Evolutionary conservation across 163 green algal species (phyloP).

Genomic region (Chlorella variabilis): DNA sequence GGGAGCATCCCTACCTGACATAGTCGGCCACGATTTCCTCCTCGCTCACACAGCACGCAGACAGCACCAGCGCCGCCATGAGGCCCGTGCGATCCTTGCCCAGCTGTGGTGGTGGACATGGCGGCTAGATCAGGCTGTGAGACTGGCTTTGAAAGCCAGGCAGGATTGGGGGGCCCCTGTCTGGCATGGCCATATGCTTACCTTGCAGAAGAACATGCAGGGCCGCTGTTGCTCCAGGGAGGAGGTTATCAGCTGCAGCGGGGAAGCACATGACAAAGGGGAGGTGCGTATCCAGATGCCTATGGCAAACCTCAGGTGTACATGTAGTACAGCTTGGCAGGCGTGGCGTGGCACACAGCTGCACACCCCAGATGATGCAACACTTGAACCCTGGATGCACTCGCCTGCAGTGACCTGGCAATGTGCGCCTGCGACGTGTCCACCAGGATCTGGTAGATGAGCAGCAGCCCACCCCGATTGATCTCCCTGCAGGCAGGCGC

Average conservation of each 20-base stretch:
- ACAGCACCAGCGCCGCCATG: conserved; percentile 66
- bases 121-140: neutral
- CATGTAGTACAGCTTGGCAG: no score
- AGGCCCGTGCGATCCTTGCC: conserved; percentile 78
- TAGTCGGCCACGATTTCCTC: conserved; percentile 78
- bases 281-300: no score
- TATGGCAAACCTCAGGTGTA: no score
- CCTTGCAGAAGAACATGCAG: conserved; percentile 79
- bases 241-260: conserved; percentile 45
- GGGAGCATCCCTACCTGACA: conserved; percentile 41
- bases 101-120: no score
- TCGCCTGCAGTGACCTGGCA: conserved; percentile 48
- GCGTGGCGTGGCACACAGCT: no score
- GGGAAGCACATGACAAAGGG: conserved; percentile 42
- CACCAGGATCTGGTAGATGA: conserved; percentile 77
- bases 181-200: no score
- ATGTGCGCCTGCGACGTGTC: conserved; percentile 52
- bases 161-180: no score
- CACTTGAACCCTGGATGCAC: no score
- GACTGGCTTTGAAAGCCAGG: neutral
- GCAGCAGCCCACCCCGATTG: conserved; percentile 66
- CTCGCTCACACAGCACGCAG: conserved; percentile 54
- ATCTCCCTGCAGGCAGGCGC: conserved; percentile 55
- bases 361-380: no score
- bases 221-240: conserved; percentile 47